A percentile compares a stretch with the other conserved stretches of the same genome.
phyloP scores from a whole-genome alignment of 202 grass and related monocot species.

The Miscanthus sacchariflorus region DNA sequence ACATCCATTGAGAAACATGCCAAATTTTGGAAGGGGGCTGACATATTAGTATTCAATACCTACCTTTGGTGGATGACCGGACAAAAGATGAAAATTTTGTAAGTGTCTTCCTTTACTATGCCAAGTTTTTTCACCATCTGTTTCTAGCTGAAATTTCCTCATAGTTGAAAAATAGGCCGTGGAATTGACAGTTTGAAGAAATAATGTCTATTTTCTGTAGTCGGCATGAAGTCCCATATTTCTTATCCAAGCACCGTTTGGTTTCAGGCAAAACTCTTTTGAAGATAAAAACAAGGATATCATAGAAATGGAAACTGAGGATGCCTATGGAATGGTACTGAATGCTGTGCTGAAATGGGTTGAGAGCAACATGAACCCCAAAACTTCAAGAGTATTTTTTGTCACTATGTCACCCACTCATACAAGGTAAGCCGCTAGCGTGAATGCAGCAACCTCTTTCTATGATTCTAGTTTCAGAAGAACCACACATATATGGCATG shows the following conservation, averaged over 20 bases:
- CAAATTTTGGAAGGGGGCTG: constrained; percentile 81
- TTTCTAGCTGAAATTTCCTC: not conserved
- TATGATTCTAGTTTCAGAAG: not conserved
- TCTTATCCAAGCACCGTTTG: constrained; percentile 5
- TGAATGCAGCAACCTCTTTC: not conserved
- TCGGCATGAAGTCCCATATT: not conserved
- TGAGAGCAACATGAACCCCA: constrained; percentile 81
- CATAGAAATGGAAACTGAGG: constrained; percentile 80
- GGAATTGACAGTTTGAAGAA: not conserved
- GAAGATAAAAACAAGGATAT: constrained; percentile 77
- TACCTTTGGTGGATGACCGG: constrained; percentile 99
- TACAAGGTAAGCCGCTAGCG: constrained; percentile 49
- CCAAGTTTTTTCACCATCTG: not conserved
- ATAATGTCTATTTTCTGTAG: not conserved
- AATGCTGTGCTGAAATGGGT: constrained; percentile 81
- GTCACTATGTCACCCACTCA: constrained; percentile 97
- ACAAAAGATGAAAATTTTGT: constrained; percentile 86
- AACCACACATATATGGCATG: not conserved
- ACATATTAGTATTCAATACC: constrained; percentile 95
- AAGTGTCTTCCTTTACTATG: constrained; percentile 41
- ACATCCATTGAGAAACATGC: constrained; percentile 88
- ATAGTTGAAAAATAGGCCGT: not conserved
- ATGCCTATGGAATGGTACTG: constrained; percentile 83
- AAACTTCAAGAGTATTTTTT: constrained; percentile 71
- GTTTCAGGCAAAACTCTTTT: constrained; percentile 72